Base-by-base conservation (phyloP, 352 stramenopile genomes). In the Albugo laibachii region DNA sequence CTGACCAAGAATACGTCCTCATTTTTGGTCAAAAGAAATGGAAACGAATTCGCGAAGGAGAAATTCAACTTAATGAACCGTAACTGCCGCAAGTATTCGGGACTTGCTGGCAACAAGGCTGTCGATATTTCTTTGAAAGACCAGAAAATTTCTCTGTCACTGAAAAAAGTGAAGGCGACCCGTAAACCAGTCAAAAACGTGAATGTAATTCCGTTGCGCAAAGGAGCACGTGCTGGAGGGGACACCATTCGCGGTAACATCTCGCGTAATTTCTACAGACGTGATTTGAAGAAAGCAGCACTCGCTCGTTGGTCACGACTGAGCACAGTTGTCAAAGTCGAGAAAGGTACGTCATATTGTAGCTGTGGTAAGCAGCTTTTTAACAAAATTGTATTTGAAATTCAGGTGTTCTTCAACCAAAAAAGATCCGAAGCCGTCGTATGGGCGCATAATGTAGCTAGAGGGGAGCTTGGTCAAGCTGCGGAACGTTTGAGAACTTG, bases 81-180 rank as follows among this genome's bases (percentile, higher is more conserved):
- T 51, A 97, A 97, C 65, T 89, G 67, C 58, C 92, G 84, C 83
- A 98, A 98, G 82, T 98, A 96, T 69, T 97, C 84, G 49, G 92
- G 87, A 52, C 43, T 98, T 51, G 88, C 92, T 51, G 93, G 92
- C 59, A 61, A 56, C 55, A 97, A 97, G 75, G 83, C 79, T 20
- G 78, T 94, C 42, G 84, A 95, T 65, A 77, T 98, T 43, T 73
- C 71, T 57, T 50, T 91, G 31, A 61, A 61, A n/a, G 73, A 92
- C 66, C 86, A 84, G 69, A 91, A 91, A 72, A 56, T 91, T 49
- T 74, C 67, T 37, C 54, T 91, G 41, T 77, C 78, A 15, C 87
- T 76, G 55, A 91, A 91, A 65, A 71, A 87, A 49, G 62, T 51
- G 50, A 88, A 87, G 73, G 55, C 59, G 10, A 50, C 35, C 44